These are phyloP conservation scores for Dipodascus geniculatus DNA, from an alignment of 805 yeast species.

Conservation along the genomic window DNA sequence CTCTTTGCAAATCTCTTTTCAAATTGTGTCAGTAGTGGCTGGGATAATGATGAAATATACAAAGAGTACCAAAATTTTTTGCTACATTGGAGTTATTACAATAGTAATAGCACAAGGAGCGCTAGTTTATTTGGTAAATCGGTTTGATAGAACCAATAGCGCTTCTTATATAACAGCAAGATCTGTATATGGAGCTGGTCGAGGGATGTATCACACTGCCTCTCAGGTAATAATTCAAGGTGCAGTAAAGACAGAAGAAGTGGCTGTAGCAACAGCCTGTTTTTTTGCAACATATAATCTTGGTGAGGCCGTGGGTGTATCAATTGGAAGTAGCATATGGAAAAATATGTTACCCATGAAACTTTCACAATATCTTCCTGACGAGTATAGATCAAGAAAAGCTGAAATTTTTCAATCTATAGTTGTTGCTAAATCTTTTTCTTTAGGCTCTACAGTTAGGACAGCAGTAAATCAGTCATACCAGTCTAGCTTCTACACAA, in stretches of 20 bases:
- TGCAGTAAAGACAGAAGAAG: constrained; percentile 41
- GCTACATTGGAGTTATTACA: constrained; percentile 40
- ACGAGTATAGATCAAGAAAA: constrained; percentile 5
- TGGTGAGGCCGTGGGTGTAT: constrained; percentile 46
- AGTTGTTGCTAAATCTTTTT: not conserved
- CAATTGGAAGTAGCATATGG: constrained; percentile 55
- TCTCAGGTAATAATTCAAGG: constrained; percentile 45
- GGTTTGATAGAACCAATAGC: constrained; percentile 26
- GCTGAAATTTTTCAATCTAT: constrained; percentile 7
- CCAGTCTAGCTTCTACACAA: not conserved
- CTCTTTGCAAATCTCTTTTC: constrained; percentile 9
- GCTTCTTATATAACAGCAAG: constrained; percentile 48
- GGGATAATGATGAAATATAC: constrained; percentile 40
- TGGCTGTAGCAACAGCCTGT: constrained; percentile 43
- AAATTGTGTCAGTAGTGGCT: constrained; percentile 40
- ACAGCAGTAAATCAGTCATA: not conserved
- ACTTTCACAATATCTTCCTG: constrained; percentile 22
- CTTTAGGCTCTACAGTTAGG: not conserved
- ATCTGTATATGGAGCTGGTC: constrained; percentile 50
- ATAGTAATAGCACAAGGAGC: constrained; percentile 48
- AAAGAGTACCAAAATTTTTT: constrained; percentile 32
- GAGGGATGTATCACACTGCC: constrained; percentile 48
- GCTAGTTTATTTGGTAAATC: constrained; percentile 35
- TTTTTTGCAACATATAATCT: constrained; percentile 39
- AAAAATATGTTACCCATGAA: constrained; percentile 26